These are phyloP conservation scores for Solanum infundibuliforme DNA, from an alignment of 257 asterid species.

Conservation along the genomic window DNA sequence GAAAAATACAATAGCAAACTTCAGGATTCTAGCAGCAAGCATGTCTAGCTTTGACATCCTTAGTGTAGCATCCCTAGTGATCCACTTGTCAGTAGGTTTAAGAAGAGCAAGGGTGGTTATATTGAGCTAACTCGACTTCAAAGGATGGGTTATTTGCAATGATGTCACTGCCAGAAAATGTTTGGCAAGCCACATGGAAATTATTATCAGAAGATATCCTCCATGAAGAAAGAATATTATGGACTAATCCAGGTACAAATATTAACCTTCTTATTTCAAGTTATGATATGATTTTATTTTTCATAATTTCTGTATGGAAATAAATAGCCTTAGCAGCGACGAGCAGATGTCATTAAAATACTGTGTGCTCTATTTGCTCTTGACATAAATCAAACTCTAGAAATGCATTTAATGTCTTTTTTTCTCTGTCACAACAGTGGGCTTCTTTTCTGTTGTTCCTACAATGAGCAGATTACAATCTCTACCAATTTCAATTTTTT, in stretches of 20 bases:
- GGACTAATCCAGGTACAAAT: background rate
- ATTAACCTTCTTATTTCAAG: background rate
- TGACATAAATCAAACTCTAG: background rate
- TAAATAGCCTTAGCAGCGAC: background rate
- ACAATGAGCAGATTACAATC: conserved; percentile 5
- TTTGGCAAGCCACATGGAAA: background rate
- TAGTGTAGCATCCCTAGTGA: conserved; percentile 57
- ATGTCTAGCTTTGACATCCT: conserved; percentile 90
- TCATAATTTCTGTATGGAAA: background rate
- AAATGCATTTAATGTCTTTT: conserved; percentile 10
- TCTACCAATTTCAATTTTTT: background rate
- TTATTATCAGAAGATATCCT: background rate
- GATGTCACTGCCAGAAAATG: background rate
- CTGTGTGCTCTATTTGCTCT: background rate
- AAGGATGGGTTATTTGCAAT: background rate
- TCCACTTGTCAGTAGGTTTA: conserved; percentile 36
- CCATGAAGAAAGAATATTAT: background rate
- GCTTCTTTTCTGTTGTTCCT: conserved; percentile 43
- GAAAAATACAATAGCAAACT: conserved; percentile 31
- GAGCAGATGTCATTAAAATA: background rate
- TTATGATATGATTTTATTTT: background rate
- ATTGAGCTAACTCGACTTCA: background rate
- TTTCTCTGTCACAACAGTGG: conserved; percentile 29
- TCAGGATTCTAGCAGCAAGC: conserved; percentile 77
- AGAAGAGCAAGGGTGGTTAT: conserved; percentile 4